These are phyloP conservation scores for Friedmanniomyces endolithicus DNA, from an alignment of 495 filamentous ascomycete genomes.

Conservation along the genomic window DNA sequence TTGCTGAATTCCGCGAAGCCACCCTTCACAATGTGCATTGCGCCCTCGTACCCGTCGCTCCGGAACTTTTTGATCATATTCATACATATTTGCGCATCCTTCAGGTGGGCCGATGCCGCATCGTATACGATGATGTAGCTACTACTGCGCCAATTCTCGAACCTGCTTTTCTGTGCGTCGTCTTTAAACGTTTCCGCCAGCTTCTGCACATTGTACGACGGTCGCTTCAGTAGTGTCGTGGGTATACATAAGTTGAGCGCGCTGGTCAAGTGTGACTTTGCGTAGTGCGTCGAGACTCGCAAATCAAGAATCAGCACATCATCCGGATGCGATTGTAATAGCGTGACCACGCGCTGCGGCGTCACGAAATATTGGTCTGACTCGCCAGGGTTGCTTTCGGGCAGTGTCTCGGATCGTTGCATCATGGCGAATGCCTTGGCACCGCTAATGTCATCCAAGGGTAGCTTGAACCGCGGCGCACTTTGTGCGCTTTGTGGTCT, in stretches of 20 bases:
- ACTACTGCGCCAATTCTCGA: conserved; percentile 60
- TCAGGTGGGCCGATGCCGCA: conserved; percentile 55
- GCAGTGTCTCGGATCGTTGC: conserved; percentile 45
- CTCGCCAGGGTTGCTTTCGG: conserved; percentile 14
- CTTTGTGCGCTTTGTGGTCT: conserved; percentile 34
- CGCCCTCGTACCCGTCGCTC: conserved; percentile 68
- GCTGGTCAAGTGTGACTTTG: conserved; percentile 56
- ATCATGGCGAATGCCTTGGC: conserved; percentile 16
- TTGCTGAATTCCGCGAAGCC: conserved; percentile 38
- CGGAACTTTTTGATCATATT: conserved; percentile 90
- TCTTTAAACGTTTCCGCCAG: conserved; percentile 77
- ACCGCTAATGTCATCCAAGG: conserved; percentile 34
- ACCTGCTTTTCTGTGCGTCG: conserved; percentile 57
- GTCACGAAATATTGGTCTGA: conserved; percentile 41
- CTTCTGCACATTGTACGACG: conserved; percentile 84
- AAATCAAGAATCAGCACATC: conserved; percentile 74
- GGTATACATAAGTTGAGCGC: conserved; percentile 91
- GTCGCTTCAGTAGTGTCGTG: conserved; percentile 81
- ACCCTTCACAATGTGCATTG: conserved; percentile 55
- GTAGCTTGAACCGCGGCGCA: conserved; percentile 31
- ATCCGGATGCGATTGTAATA: conserved; percentile 46
- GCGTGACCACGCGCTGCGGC: conserved; percentile 48
- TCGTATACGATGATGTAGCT: conserved; percentile 82
- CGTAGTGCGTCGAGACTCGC: conserved; percentile 71
- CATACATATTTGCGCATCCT: conserved; percentile 61